phyloP scores from a whole-genome alignment of 805 yeast species.

The Grigorovia transvaalensis region DNA sequence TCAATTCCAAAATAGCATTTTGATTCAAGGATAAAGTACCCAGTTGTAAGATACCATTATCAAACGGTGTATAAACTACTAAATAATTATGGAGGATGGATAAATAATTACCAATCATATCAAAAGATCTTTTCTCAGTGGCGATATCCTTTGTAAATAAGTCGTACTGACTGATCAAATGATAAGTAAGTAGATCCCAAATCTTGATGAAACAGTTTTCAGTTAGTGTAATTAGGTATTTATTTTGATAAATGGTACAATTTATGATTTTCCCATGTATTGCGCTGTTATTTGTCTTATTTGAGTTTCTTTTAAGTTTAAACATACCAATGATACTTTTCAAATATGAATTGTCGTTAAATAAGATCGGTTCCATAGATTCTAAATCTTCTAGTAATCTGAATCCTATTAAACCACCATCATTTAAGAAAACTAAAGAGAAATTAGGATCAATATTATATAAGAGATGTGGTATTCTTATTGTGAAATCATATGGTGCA shows the following conservation, averaged over 20 bases:
- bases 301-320: slow-evolving; percentile 1
- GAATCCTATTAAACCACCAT: slow-evolving; percentile 67
- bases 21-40: slow-evolving; percentile 23
- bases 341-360: slow-evolving; percentile 44
- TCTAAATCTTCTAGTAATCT: slow-evolving; percentile 14
- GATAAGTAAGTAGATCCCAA: slow-evolving; percentile 20
- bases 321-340: slow-evolving; percentile 28
- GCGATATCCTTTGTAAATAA: slow-evolving; percentile 11
- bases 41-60: slow-evolving; percentile 35
- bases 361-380: slow-evolving; percentile 35
- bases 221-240: slow-evolving; percentile 19
- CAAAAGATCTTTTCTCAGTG: slow-evolving; percentile 12
- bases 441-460: slow-evolving; percentile 36
- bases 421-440: slow-evolving; percentile 51
- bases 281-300: slow-evolving; percentile 5
- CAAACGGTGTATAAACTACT: slow-evolving; percentile 34
- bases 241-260: slow-evolving; percentile 13
- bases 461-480: slow-evolving; percentile 46
- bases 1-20: slow-evolving; percentile 9
- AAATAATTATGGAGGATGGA: slow-evolving; percentile 26
- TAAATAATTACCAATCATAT: slow-evolving; percentile 29
- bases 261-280: slow-evolving; percentile 15
- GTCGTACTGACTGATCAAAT: slow-evolving; percentile 13
- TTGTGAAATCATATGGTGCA: slow-evolving; percentile 54
- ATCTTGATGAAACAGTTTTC: slow-evolving; percentile 20